Base-by-base conservation (phyloP, 306 rosid species). In the Herpetospermum pedunculosum region DNA sequence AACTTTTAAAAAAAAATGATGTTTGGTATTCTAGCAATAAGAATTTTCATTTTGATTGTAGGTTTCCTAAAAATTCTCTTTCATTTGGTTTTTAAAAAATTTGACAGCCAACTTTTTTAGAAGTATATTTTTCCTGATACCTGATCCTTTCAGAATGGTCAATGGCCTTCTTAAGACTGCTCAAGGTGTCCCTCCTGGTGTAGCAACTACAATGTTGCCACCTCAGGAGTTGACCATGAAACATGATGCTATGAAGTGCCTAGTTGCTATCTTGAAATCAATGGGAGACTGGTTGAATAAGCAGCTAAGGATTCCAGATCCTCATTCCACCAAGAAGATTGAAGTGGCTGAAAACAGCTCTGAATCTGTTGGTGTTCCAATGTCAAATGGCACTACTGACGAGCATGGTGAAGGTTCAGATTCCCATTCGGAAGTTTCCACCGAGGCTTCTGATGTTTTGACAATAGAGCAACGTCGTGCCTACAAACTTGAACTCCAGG, bases 111-210 rank as follows among this genome's bases (percentile, higher is more conserved):
- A 73, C 58, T 5, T 74, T 54, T 71, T 49, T 28, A 8, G 75
- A n/a, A 29, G 30, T 54, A 8, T 74, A 12, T 53, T 53, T 40
- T 25, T 74, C 48, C 57, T 32, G 57, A 38, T 63, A 72, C 59
- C 53, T 35, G 37, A 58, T 70, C 75, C 71, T 88, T 48, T 79
- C 85, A 95, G 99, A 91, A 89, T 95, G 96, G 99, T 95, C 77
- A 95, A 89, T 84, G 97, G 99, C 77, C 99, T 95, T 81, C 97
- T 95, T 80, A 95, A 95, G 82, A 95, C 99, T 80, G 96, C 99
- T 18, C 99, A 95, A 90, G 99, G 99, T 77, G 88, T 81, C n/a
- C 96, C 99, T 49, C 93, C 97, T 77, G 99, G 96, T 85, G 93
- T 84, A 65, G 84, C 80, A 28, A 92, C 96, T 76, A 83, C 97